These are phyloP conservation scores for Aspergillus ostianus DNA, from an alignment of 495 filamentous ascomycete genomes.

Conservation along the genomic window DNA sequence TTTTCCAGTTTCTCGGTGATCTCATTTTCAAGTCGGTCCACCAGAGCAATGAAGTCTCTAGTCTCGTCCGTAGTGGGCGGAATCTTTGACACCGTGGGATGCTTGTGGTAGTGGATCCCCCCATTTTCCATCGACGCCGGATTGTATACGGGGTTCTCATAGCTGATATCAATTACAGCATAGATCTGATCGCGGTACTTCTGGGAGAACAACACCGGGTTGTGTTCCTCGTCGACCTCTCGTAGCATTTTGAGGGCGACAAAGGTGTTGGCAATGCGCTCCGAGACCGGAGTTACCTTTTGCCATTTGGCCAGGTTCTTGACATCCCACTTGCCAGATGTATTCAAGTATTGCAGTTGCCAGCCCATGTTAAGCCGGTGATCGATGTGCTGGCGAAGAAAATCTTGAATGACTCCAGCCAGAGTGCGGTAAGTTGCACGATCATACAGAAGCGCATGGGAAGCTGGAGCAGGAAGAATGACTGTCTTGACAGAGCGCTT, in stretches of 20 bases:
- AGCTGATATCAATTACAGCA: slow-evolving; percentile 83
- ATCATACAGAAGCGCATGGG: slow-evolving; percentile 82
- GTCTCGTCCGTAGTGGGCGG: slow-evolving; percentile 78
- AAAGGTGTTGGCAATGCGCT: slow-evolving; percentile 71
- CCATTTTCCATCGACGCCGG: slow-evolving; percentile 68
- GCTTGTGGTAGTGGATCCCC: slow-evolving; percentile 80
- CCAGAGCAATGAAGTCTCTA: slow-evolving; percentile 69
- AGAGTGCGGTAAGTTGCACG: slow-evolving; percentile 72
- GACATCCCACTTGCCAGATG: slow-evolving; percentile 94
- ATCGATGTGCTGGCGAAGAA: slow-evolving; percentile 71
- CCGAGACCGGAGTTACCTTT: slow-evolving; percentile 71
- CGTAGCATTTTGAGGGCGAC: slow-evolving; percentile 85
- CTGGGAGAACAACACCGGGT: slow-evolving; percentile 67
- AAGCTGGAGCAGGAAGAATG: slow-evolving; percentile 74
- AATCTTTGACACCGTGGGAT: slow-evolving; percentile 89
- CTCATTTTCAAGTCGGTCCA: slow-evolving; percentile 63
- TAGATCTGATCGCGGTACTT: slow-evolving; percentile 65
- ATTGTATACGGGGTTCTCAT: slow-evolving; percentile 82
- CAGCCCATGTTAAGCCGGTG: slow-evolving; percentile 77
- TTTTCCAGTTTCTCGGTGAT: slow-evolving; percentile 39
- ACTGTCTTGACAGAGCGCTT: slow-evolving; percentile 62
- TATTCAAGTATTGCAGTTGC: slow-evolving; percentile 84
- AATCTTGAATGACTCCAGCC: slow-evolving; percentile 77
- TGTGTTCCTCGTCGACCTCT: slow-evolving; percentile 81
- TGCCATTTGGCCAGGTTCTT: slow-evolving; percentile 95